Percentiles rank a stretch among this genome's conserved stretches.
These are phyloP conservation scores for Nidula niveotomentosa DNA, from an alignment of 1,284 basidiomycete genomes.

Conservation along the genomic window DNA sequence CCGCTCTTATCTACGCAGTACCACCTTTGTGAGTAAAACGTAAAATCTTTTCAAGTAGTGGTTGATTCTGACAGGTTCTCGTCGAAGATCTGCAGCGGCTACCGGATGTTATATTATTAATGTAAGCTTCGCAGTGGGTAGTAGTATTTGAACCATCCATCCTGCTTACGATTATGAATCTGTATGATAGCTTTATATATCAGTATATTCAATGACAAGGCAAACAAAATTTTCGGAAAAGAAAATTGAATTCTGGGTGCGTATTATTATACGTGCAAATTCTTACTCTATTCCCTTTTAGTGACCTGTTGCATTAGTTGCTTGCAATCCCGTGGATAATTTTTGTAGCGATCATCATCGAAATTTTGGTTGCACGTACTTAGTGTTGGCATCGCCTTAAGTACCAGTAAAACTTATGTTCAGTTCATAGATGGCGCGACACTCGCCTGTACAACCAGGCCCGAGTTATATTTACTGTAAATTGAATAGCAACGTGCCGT, in stretches of 20 bases:
- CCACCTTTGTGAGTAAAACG: background rate
- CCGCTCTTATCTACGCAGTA: background rate
- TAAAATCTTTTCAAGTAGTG: no score
- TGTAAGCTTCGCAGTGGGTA: no score
- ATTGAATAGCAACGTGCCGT: background rate
- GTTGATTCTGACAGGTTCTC: background rate
- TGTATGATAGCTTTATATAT: no score
- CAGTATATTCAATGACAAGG: no score
- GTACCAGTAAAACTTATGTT: background rate
- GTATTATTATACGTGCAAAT: background rate
- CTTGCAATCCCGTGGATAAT: background rate
- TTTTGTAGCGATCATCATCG: background rate
- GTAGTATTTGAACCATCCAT: no score
- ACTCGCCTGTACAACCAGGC: background rate
- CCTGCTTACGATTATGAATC: no score
- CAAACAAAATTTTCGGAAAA: no score
- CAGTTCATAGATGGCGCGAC: background rate
- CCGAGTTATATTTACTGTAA: background rate
- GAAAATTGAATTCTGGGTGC: no score
- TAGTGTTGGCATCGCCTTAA: background rate
- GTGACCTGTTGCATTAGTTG: background rate
- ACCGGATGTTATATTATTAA: background rate
- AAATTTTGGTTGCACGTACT: background rate
- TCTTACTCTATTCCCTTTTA: background rate
- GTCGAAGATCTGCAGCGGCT: background rate